phyloP scores from a whole-genome alignment of 2,329 filamentous ascomycete species.

The Fusarium begoniae region DNA sequence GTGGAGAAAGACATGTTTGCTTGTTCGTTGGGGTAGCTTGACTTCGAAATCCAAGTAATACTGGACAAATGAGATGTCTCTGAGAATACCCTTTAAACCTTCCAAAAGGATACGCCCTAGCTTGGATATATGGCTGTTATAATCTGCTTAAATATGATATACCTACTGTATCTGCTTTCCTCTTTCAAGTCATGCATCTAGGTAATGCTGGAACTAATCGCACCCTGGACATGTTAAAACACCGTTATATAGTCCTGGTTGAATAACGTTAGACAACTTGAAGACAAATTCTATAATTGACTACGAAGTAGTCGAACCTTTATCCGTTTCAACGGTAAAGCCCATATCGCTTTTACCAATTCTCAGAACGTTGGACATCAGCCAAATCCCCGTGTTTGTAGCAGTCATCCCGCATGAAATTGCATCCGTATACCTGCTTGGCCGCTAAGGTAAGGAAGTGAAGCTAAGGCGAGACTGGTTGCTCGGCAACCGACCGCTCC shows the following conservation, averaged over 20 bases:
- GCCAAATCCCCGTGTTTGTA: neutral
- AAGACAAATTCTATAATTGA: neutral
- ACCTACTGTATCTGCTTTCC: neutral
- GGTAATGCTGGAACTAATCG: neutral
- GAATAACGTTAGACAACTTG: neutral
- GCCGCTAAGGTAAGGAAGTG: neutral
- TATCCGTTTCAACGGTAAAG: neutral
- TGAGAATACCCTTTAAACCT: neutral
- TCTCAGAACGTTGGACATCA: neutral
- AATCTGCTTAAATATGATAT: neutral
- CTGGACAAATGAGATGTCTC: neutral
- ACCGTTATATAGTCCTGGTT: neutral
- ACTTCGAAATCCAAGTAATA: neutral
- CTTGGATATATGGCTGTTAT: neutral
- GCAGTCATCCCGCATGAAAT: conserved; percentile 8
- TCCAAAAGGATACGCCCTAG: neutral
- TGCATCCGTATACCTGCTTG: conserved; percentile 16
- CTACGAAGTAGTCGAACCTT: neutral
- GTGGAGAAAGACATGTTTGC: conserved; percentile 26
- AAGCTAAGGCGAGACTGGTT: conserved; percentile 36
- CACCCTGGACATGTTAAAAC: too few species aligned
- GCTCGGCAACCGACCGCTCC: conserved; percentile 44
- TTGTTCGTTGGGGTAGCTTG: conserved; percentile 5
- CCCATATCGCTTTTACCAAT: neutral
- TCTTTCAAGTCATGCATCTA: neutral